Percentiles rank a stretch among this genome's conserved stretches.
These are phyloP conservation scores for Lentinula sp. DNA, from an alignment of 768 basidiomycete genomes.

Conservation along the genomic window DNA sequence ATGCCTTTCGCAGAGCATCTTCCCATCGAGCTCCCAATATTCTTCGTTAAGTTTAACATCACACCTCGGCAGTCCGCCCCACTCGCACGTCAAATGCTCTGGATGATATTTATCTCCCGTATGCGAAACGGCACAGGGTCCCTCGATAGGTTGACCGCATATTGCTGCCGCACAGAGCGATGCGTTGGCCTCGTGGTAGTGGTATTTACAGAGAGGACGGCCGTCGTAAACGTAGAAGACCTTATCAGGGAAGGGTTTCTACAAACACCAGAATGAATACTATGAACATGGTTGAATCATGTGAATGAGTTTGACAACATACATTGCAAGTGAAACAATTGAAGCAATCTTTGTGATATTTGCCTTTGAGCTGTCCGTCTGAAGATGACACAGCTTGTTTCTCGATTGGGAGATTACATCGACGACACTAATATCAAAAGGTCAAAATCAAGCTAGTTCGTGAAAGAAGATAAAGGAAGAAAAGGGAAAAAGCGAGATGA, in stretches of 20 bases:
- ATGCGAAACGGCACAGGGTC: slow-evolving; percentile 86
- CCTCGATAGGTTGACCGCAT: slow-evolving; percentile 90
- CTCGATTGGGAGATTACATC: slow-evolving; percentile 84
- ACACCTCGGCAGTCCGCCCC: slow-evolving; percentile 40
- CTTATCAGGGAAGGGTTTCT: slow-evolving; percentile 90
- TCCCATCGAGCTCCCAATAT: slow-evolving; percentile 86
- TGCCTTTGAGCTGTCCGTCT: slow-evolving; percentile 93
- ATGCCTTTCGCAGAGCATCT: slow-evolving; percentile 85
- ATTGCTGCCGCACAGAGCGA: slow-evolving; percentile 75
- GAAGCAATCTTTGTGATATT: slow-evolving; percentile 91
- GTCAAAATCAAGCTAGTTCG: slow-evolving; percentile 1
- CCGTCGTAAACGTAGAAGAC: slow-evolving; percentile 90
- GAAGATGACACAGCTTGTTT: slow-evolving; percentile 85
- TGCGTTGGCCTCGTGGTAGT: slow-evolving; percentile 89
- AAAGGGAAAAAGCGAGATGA: background rate
- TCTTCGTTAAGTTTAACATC: slow-evolving; percentile 54
- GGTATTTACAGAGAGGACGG: slow-evolving; percentile 85
- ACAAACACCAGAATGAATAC: background rate
- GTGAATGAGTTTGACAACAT: background rate
- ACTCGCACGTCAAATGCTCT: slow-evolving; percentile 83
- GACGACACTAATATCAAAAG: slow-evolving; percentile 57
- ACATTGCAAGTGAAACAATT: slow-evolving; percentile 53
- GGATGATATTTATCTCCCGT: slow-evolving; percentile 80
- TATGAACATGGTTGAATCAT: background rate
- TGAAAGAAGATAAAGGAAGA: slow-evolving; percentile 1